These are phyloP conservation scores for Phoma sp. DNA, from an alignment of 2,329 filamentous ascomycete species.

Conservation along the genomic window DNA sequence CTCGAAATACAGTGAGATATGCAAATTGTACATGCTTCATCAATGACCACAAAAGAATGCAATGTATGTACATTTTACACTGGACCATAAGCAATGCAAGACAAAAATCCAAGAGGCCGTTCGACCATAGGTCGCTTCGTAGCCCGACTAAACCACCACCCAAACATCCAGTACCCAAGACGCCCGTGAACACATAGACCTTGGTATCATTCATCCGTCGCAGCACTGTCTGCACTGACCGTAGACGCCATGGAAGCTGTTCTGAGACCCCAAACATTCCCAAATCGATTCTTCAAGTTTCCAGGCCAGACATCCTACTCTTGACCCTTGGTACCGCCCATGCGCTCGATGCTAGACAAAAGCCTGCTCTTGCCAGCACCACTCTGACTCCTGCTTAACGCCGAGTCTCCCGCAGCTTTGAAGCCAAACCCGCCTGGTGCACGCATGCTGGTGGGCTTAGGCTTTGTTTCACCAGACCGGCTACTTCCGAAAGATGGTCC, in stretches of 20 bases:
- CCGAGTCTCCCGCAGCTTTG: slow-evolving; percentile 31
- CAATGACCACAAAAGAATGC: background rate
- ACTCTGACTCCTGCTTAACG: slow-evolving; percentile 43
- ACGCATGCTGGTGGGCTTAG: slow-evolving; percentile 63
- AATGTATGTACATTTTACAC: background rate
- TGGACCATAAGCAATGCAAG: background rate
- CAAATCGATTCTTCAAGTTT: slow-evolving; percentile 4
- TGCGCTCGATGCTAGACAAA: slow-evolving; percentile 85
- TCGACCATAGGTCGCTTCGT: slow-evolving; percentile 10
- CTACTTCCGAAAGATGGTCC: slow-evolving; percentile 35
- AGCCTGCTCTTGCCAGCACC: slow-evolving; percentile 67
- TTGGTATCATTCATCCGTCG: slow-evolving; percentile 5
- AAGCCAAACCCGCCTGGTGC: slow-evolving; percentile 58
- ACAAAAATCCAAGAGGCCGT: background rate
- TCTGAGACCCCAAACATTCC: slow-evolving; percentile 6
- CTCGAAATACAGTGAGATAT: too few species aligned
- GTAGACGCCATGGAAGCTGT: slow-evolving; percentile 10
- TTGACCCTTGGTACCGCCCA: slow-evolving; percentile 64
- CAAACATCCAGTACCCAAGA: background rate
- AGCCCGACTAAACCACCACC: background rate
- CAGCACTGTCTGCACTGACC: background rate
- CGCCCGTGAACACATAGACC: slow-evolving; percentile 2
- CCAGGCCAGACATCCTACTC: slow-evolving; percentile 25
- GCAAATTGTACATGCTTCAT: too few species aligned
- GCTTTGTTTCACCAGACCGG: slow-evolving; percentile 32